Conservation (phyloP, 352 stramenopile species). For the Phytophthora brassicae region DNA sequence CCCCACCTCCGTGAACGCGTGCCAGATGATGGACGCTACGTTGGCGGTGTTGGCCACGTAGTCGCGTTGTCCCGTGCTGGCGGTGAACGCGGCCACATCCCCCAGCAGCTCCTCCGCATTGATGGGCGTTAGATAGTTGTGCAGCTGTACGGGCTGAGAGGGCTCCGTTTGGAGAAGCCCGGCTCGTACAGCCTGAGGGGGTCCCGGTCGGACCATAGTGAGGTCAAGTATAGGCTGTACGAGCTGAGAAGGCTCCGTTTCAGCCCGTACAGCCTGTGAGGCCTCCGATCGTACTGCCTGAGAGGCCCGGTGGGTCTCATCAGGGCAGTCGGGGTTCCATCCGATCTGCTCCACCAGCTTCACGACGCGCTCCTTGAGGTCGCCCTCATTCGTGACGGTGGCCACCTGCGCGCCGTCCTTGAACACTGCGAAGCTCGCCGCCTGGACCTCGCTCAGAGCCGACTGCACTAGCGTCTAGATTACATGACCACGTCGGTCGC, state of each 20-base stretch:
- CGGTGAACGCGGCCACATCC: constrained; percentile 65
- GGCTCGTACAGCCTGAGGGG: no score
- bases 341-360: constrained; percentile 55
- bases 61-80: constrained; percentile 61
- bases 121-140: constrained; percentile 60
- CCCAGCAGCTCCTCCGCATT: constrained; percentile 64
- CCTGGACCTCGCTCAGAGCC: constrained; percentile 30
- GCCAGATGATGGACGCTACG: constrained; percentile 80
- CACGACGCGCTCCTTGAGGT: constrained; percentile 53
- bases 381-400: constrained; percentile 38
- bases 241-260: no score
- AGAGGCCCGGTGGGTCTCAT: constrained; percentile 46
- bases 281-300: no score
- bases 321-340: constrained; percentile 66
- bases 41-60: constrained; percentile 82
- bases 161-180: no score
- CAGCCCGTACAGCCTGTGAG: no score
- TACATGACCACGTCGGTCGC: no score
- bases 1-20: constrained; percentile 62
- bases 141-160: no score
- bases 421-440: constrained; percentile 49
- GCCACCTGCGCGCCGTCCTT: constrained; percentile 45
- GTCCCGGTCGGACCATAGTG: no score
- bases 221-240: no score
- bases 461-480: constrained; percentile 47